These are phyloP conservation scores for Boletus tomentosulus DNA, from an alignment of 768 basidiomycete species.

Conservation along the genomic window DNA sequence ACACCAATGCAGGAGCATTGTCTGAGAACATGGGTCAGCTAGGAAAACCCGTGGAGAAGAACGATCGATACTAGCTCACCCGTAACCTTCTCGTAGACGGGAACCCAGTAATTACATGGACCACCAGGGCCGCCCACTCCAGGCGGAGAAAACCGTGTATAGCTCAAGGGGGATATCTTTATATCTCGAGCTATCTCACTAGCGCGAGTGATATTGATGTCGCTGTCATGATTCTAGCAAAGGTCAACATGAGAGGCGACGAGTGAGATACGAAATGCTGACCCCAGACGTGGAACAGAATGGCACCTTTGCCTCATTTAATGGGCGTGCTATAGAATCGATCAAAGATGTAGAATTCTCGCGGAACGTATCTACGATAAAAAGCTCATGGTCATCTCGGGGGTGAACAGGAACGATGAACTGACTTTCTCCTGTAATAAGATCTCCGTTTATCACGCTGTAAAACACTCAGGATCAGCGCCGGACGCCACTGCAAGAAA, in stretches of 20 bases:
- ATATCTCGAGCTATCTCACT: slow-evolving; percentile 65
- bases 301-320: slow-evolving; percentile 53
- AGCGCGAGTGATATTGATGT: slow-evolving; percentile 65
- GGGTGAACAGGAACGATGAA: neutral
- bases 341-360: slow-evolving; percentile 66
- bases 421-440: slow-evolving; percentile 68
- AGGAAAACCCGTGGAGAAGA: neutral
- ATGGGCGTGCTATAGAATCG: slow-evolving; percentile 58
- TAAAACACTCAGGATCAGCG: neutral
- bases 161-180: slow-evolving; percentile 50
- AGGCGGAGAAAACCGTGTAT: slow-evolving; percentile 56
- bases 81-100: slow-evolving; percentile 42
- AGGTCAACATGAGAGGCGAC: neutral
- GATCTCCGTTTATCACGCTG: slow-evolving; percentile 69
- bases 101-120: slow-evolving; percentile 75
- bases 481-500: neutral
- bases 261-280: slow-evolving; percentile 16
- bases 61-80: slow-evolving; percentile 23
- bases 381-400: neutral
- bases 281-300: slow-evolving; percentile 72
- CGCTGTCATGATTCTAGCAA: slow-evolving; percentile 69
- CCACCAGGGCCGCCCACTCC: slow-evolving; percentile 64
- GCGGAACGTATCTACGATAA: slow-evolving; percentile 52
- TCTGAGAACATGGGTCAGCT: slow-evolving; percentile 18
- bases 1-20: slow-evolving; percentile 46